Evolutionary conservation across 768 basidiomycete species (phyloP).

Genomic region (Pulveroboletus sp.): DNA sequence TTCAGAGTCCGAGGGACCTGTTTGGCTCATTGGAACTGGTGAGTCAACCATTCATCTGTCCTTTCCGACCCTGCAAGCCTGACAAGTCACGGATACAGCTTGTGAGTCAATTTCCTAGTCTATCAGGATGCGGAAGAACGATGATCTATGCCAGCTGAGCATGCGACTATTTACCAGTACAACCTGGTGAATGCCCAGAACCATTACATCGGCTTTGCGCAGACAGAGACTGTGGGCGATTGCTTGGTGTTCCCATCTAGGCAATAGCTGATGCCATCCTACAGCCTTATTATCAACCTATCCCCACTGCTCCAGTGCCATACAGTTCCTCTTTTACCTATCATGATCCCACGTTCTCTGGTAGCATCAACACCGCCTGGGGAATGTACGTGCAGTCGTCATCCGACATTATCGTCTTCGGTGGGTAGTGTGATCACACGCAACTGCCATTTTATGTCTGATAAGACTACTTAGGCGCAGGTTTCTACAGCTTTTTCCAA

Average conservation of each 20-base stretch:
- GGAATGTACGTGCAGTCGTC: conserved; percentile 31
- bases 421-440: conserved; percentile 20
- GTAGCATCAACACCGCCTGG: conserved; percentile 3
- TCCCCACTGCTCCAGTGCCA: conserved; percentile 41
- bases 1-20: conserved; percentile 73
- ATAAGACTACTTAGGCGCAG: conserved; percentile 36
- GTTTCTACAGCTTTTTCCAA: conserved; percentile 49
- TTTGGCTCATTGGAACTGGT: conserved; percentile 76
- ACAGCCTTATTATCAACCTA: conserved; percentile 50
- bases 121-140: not conserved
- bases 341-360: conserved; percentile 37
- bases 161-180: conserved; percentile 48
- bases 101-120: conserved; percentile 15
- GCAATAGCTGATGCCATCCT: not conserved
- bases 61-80: not conserved
- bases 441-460: conserved; percentile 29
- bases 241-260: not conserved
- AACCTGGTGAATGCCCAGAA: conserved; percentile 40
- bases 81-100: conserved; percentile 17
- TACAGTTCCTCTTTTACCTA: conserved; percentile 34
- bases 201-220: conserved; percentile 49
- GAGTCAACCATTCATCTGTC: not conserved
- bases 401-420: conserved; percentile 41
- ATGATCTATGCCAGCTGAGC: conserved; percentile 37
- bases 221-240: conserved; percentile 46